Evolutionary conservation across 2,329 filamentous ascomycete species (phyloP), one percentile per base, ranked within the genome.

Genomic region (Aspergillus arachidicola): DNA sequence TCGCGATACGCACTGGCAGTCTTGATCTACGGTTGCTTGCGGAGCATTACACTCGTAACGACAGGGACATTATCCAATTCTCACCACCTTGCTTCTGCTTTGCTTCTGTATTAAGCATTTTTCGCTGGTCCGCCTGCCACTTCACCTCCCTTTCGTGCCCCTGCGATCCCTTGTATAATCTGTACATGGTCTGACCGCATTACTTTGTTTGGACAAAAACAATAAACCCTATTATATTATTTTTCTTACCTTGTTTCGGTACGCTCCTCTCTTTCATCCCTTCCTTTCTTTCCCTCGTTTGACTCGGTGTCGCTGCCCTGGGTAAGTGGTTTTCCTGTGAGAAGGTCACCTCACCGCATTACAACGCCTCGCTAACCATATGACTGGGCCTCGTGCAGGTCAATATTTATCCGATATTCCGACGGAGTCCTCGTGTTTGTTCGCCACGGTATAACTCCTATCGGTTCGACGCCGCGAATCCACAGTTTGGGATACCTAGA

Each of bases 61-160:
- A 73, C 64, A 76, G 70, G 68, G 72, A 71, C 58, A 66, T 65
- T 70, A 67, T 68, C 61, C 68, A 69, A 73, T 73, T 72, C 67
- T 67, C 69, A 67, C 75, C 69, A 69, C 76, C 75, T 77, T 77
- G 75, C 75, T 69, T 75, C 62, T 63, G 58, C 63, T 66, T 66
- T 64, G 59, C 59, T 67, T 65, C 67, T 67, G 64, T 55, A 50
- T 57, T 64, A 59, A 67, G 69, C 70, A 70, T 72, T 74, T 73
- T 67, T 71, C 62, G 60, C 46, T 62, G 62, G 63, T 61, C 68
- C 66, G 56, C 65, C 62, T 67, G 64, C 65, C 60, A 63, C 61
- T 66, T 63, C 61, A 64, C 65, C 68, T 70, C 68, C 68, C 64
- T 69, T 71, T 61, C 70, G 58, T 65, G 65, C 62, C 69, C 70